Conservation (phyloP, 352 stramenopile genomes). For the Phytophthora constricta region DNA sequence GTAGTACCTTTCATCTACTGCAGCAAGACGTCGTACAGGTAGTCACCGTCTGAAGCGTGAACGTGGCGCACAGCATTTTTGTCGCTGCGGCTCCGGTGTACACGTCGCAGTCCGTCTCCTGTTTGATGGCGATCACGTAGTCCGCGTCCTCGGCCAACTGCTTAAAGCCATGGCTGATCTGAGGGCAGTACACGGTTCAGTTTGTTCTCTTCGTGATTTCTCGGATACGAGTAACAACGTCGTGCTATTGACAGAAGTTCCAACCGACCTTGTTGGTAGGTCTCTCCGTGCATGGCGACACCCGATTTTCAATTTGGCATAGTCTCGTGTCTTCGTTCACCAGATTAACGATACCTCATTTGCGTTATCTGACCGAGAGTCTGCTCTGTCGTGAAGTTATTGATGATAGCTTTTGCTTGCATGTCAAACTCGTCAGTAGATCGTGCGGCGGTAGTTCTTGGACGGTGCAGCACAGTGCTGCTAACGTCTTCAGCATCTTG, state of each 20-base stretch:
- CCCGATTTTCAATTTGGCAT: conserved; percentile 80
- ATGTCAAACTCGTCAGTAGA: conserved; percentile 7
- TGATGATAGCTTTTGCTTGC: conserved; percentile 11
- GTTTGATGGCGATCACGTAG: conserved; percentile 68
- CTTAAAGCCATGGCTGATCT: conserved; percentile 56
- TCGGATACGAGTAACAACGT: conserved; percentile 66
- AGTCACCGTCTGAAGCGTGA: conserved; percentile 43
- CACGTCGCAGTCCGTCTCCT: conserved; percentile 73
- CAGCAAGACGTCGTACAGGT: conserved; percentile 24
- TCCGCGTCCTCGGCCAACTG: conserved; percentile 58
- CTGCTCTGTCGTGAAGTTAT: conserved; percentile 20
- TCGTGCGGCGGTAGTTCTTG: not conserved
- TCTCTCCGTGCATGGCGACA: conserved; percentile 39
- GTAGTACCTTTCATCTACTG: not conserved
- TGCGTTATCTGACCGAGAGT: conserved; percentile 88
- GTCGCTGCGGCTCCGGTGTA: conserved; percentile 39
- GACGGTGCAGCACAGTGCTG: conserved; percentile 9
- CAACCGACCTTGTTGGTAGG: not conserved
- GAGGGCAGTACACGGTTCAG: conserved; percentile 59
- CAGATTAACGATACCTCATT: conserved; percentile 74
- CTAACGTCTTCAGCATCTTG: conserved; percentile 10
- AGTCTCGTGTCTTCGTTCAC: conserved; percentile 54
- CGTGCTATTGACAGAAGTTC: conserved; percentile 52
- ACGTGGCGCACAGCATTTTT: conserved; percentile 50
- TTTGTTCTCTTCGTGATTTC: conserved; percentile 59